These are phyloP conservation scores for Calocybe cyanea DNA, from an alignment of 768 basidiomycete genomes.

Conservation along the genomic window DNA sequence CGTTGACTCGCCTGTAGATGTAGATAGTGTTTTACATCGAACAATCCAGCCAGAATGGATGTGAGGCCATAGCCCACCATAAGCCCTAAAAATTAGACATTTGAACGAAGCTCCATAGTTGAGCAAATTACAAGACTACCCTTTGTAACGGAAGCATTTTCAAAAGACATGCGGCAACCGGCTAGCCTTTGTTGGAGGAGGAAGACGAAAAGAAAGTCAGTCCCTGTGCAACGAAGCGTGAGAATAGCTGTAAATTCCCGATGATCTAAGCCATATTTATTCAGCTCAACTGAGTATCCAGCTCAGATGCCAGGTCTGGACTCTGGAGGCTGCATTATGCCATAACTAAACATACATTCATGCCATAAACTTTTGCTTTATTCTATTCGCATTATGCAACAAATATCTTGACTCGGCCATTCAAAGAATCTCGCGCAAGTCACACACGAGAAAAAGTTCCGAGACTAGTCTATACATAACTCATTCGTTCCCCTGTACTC, in stretches of 20 bases:
- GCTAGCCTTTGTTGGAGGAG: neutral
- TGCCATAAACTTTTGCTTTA: conserved; percentile 7
- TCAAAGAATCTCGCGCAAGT: neutral
- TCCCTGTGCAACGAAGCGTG: conserved; percentile 6
- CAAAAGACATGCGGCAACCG: conserved; percentile 60
- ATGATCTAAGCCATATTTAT: neutral
- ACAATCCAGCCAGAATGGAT: conserved; percentile 72
- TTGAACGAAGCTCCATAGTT: conserved; percentile 1
- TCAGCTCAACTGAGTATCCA: neutral
- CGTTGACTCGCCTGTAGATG: conserved; percentile 66
- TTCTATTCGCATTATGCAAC: neutral
- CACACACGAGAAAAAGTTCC: conserved; percentile 4
- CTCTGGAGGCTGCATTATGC: no score
- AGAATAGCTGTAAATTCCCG: neutral
- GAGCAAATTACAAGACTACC: conserved; percentile 34
- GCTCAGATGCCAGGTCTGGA: conserved; percentile 2
- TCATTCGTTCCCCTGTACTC: conserved; percentile 1
- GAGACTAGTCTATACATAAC: conserved; percentile 4
- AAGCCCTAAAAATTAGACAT: conserved; percentile 48
- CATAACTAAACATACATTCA: neutral
- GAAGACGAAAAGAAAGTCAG: neutral
- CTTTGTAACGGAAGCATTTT: conserved; percentile 82
- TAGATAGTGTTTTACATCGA: conserved; percentile 86
- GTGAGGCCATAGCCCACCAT: conserved; percentile 70
- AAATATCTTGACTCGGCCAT: conserved; percentile 2